Evolutionary conservation across 257 asterid genomes (phyloP), one percentile per base, ranked within the genome.

Genomic region (Schizonepeta tenuifolia): DNA sequence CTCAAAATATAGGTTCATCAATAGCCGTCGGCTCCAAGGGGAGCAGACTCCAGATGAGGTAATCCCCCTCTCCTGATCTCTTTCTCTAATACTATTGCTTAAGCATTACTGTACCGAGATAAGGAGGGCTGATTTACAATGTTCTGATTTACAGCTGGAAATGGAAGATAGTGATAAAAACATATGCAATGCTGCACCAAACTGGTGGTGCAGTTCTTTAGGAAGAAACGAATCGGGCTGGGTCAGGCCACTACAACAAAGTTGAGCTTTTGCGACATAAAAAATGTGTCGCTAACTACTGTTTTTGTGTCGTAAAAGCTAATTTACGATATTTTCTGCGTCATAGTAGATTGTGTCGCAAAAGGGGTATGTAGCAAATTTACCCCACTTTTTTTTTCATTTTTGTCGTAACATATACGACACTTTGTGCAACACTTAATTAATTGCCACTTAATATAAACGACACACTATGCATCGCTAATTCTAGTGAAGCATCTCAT

Each of bases 41-140:
- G 87, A 83, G 73, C 88, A 86, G 75, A 81, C 90, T n/a, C 90
- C 86, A 0, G 86, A 86, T 31, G 86, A 86, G 86, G 90, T 83
- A 46, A 15, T 22, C 9, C 36, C 9, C 67, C 3, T 9, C 15
- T 38, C 12, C 65, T 4, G n/a, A 47, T 17, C 75, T 20, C 68
- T 14, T n/a, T n/a, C n/a, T n/a, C n/a, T n/a, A n/a, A n/a, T n/a
- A n/a, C n/a, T n/a, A n/a, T n/a, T n/a, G 41, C 41, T 36, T 36
- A 1, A 36, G 50, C 50, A 43, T 43, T 43, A 43, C 6, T 3
- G 1, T 11, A 1, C n/a, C 50, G 13, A 43, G 15, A 41, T 3
- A 36, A 36, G 9, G 21, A 6, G 21, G 21, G 21, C 7, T 47
- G 24, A 53, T 53, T 12, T 54, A 0, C 44, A 44, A 20, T 70